Conservation (phyloP, 108 stramenopile genomes). For the Halocafeteria seosinensis region DNA sequence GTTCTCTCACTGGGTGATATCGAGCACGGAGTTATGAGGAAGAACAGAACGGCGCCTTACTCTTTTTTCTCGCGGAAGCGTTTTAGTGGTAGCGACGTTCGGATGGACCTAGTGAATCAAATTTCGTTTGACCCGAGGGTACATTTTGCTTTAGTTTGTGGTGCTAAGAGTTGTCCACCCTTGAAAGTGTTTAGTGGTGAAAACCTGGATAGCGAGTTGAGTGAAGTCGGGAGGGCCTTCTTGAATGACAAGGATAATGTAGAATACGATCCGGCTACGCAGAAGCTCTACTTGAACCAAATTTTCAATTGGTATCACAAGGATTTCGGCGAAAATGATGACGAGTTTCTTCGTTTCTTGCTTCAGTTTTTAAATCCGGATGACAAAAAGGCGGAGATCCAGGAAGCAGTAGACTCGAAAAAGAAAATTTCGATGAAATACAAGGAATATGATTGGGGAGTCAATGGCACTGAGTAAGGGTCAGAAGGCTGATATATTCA, state of each 20-base stretch:
- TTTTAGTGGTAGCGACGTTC: too few species aligned
- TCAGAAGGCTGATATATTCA: too few species aligned
- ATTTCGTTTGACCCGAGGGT: background rate
- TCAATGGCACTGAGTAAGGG: too few species aligned
- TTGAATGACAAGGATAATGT: background rate
- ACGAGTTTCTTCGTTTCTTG: too few species aligned
- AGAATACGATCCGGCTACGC: background rate
- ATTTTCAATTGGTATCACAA: background rate
- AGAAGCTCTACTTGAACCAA: background rate
- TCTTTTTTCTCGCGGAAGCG: too few species aligned
- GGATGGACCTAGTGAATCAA: background rate
- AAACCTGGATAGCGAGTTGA: background rate
- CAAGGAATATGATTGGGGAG: background rate
- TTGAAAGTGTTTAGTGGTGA: background rate
- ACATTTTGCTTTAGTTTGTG: background rate
- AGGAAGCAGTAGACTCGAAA: too few species aligned
- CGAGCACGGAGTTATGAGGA: conserved; percentile 1
- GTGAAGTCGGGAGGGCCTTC: background rate
- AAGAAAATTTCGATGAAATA: too few species aligned
- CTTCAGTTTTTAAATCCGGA: too few species aligned
- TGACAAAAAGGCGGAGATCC: too few species aligned
- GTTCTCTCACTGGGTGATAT: background rate
- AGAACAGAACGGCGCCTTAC: background rate
- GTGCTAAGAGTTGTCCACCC: background rate
- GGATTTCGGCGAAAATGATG: background rate